Conservation (phyloP, 148 eudicot genomes). For the Rhododendron ferrugineum region DNA sequence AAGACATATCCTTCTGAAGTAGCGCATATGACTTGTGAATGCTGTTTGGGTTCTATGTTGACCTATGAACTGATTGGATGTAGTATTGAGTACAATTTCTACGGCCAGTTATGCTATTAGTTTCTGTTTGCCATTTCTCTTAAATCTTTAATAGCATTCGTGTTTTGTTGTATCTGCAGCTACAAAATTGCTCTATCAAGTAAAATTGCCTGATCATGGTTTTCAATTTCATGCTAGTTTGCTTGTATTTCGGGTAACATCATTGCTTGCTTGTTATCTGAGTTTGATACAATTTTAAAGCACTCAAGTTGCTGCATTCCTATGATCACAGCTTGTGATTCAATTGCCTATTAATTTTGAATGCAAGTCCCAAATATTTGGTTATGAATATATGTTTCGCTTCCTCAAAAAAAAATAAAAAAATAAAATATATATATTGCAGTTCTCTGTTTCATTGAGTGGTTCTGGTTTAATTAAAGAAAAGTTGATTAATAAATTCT, state of each 20-base stretch:
- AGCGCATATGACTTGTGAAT: neutral
- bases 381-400: no score
- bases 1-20: neutral
- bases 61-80: neutral
- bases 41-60: neutral
- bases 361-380: neutral
- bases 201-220: neutral
- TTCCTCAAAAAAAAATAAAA: no score
- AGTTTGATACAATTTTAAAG: neutral
- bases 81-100: no score
- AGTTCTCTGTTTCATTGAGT: neutral
- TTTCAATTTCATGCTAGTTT: neutral
- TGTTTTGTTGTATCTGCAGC: neutral
- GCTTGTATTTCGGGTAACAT: neutral
- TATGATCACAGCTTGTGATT: neutral
- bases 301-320: neutral
- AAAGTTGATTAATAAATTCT: neutral
- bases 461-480: neutral
- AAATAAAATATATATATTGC: neutral
- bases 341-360: neutral
- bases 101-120: neutral
- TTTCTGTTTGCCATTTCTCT: neutral
- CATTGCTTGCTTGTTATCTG: neutral
- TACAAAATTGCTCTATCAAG: neutral
- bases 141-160: no score